Evolutionary conservation across 2,329 filamentous ascomycete species (phyloP), one percentile per base, ranked within the genome.

Genomic region (Pochonia chlamydosporia): DNA sequence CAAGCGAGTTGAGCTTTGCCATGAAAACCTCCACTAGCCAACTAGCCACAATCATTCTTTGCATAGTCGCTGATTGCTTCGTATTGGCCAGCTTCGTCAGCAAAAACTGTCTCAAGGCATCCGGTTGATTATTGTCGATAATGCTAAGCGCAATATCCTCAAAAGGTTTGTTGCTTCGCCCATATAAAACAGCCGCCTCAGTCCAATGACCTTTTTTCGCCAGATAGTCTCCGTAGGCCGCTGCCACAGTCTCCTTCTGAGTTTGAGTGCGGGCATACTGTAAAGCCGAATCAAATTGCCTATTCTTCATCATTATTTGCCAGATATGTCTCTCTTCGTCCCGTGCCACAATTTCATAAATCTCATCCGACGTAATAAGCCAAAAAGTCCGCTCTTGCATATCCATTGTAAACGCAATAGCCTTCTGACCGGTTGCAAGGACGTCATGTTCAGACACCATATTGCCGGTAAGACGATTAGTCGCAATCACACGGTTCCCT

Each of bases 11-110:
- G 36, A 99, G 77, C 67, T 96, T 96, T 5, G 90, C 88, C 90
- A 99, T 99, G 66, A 92, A 99, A 2, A 97, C 78, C 65, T 99
- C 93, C 9, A 96, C 77, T 37, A 99, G 78, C 93, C 93, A 99
- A 55, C 86, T 91, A 2, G 92, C 88, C 54, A 97, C 84, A 89
- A 99, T 96, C 54, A 88, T 86, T 49, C 92, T 78, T 67, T 99
- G 93, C 91, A 99, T 99, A 25, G 84, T 74, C 1, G 84, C 83
- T 1, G 84, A 79, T 65, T 91, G 95, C 64, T 90, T 95, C 61
- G 90, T 84, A 1, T 81, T 85, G 7, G 79, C 77, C 26, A 99
- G 73, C 67, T 95, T 96, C 0, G 89, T 87, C 20, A 92, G 66
- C 4, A 99, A 75, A 59, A 99, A 99, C 59, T 88, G 92, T 41